These are phyloP conservation scores for Penicillium concentricum DNA, from an alignment of 2,329 filamentous ascomycete species.

Conservation along the genomic window DNA sequence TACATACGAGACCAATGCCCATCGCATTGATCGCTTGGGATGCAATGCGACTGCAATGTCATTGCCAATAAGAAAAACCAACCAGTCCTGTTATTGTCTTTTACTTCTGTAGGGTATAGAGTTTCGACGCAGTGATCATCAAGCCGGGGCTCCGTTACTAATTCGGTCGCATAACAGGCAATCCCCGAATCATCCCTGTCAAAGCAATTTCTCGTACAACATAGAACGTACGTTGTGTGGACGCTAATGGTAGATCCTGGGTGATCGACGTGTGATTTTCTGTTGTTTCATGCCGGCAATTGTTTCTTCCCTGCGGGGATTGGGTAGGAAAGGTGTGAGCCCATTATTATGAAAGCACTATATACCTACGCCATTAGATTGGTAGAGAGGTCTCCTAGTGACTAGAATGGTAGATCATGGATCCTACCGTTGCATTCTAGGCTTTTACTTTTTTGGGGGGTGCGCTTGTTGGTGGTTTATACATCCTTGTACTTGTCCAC, in stretches of 20 bases:
- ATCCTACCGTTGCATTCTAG: slow-evolving; percentile 21
- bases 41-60: background rate
- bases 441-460: background rate
- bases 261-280: slow-evolving; percentile 13
- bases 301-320: slow-evolving; percentile 11
- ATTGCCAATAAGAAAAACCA: background rate
- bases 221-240: background rate
- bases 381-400: background rate
- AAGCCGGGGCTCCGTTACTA: background rate
- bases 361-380: background rate
- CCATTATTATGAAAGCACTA: background rate
- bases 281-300: slow-evolving; percentile 12
- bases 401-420: slow-evolving; percentile 15
- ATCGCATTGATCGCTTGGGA: background rate
- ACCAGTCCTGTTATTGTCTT: background rate
- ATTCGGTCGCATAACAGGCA: background rate
- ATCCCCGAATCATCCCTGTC: background rate
- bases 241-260: slow-evolving; percentile 19
- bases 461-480: background rate
- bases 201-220: background rate
- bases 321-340: background rate
- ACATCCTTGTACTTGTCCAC: background rate
- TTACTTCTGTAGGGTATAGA: background rate
- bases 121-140: background rate
- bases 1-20: background rate